These are phyloP conservation scores for Kazachstania psychrophila DNA, from an alignment of 805 yeast genomes.

Conservation along the genomic window DNA sequence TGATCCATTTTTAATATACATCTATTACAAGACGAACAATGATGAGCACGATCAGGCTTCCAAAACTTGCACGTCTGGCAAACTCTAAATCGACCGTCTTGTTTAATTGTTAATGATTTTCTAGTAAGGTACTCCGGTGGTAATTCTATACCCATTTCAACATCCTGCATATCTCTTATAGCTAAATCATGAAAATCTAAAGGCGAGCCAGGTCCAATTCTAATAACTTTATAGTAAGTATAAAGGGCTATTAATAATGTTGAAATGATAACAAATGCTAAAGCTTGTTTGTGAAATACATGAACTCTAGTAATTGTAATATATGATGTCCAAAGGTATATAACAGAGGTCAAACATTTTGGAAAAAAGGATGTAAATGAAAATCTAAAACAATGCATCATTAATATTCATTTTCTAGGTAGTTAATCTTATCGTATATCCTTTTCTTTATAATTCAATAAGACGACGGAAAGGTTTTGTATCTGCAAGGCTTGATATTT, in stretches of 20 bases:
- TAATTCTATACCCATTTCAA: slow-evolving; percentile 21
- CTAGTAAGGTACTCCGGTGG: slow-evolving; percentile 37
- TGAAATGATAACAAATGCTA: slow-evolving; percentile 3
- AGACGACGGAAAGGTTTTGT: no score
- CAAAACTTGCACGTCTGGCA: slow-evolving; percentile 63
- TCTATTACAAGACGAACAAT: slow-evolving; percentile 60
- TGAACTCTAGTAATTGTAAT: slow-evolving; percentile 12
- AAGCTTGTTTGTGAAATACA: slow-evolving; percentile 8
- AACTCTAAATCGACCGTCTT: slow-evolving; percentile 56
- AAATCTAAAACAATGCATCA: neutral
- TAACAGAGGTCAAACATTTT: slow-evolving; percentile 14
- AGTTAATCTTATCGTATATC: no score
- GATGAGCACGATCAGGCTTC: slow-evolving; percentile 85
- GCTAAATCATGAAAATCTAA: slow-evolving; percentile 41
- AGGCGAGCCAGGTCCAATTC: slow-evolving; percentile 58
- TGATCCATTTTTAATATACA: slow-evolving; percentile 88
- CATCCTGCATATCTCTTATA: slow-evolving; percentile 24
- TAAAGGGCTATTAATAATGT: slow-evolving; percentile 24
- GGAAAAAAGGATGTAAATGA: slow-evolving; percentile 19
- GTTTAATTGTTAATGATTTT: slow-evolving; percentile 38
- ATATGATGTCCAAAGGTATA: slow-evolving; percentile 19
- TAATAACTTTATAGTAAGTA: slow-evolving; percentile 46
- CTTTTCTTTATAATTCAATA: no score
- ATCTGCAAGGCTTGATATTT: no score
- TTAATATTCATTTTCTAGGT: no score